Base-by-base conservation (phyloP, 768 basidiomycete species). In the Psilocybe azurescens region DNA sequence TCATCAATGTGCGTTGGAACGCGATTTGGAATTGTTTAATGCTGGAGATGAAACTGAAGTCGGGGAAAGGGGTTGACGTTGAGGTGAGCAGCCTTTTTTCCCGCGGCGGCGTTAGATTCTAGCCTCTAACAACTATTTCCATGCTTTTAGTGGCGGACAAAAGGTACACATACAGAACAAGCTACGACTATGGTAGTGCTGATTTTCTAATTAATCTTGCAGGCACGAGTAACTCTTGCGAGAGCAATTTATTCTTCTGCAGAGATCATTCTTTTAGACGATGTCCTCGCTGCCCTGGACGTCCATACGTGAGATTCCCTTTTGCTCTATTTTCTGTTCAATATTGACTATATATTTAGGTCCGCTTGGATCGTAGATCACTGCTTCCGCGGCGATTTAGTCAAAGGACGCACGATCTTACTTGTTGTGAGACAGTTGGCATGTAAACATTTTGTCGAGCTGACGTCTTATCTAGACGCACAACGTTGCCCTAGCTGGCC, bases 311-410 rank as follows among this genome's bases (percentile, higher is more conserved):
- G 59, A 5, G 41, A 8, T 44, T 89, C 90, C 33, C 7, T 0
- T 36, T 36, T 62, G 10, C 29, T 51, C 9, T 44, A 47, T 36
- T 58, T 30, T 18, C 30, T 41, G 24, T 32, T 46, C 20, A 14
- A 14, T 24, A 28, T 13, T n/a, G 52, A 24, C 52, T 28, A 24
- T 56, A 18, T 38, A 18, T 38, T 5, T 32, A 67, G 67, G 11
- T 52, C 65, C 14, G 55, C 60, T 33, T 64, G 64, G 59, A 62
- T 97, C 39, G 89, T 88, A 67, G 79, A 86, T 28, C 80, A 91
- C 49, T 94, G 93, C 67, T 79, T 97, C 46, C 80, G 82, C 62
- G 94, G 95, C 6, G 88, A 90, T 50, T 75, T 97, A 39, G 81
- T 94, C 68, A 75, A 79, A 30, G 87, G 84, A 14, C 82, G 94